Evolutionary conservation across 805 yeast genomes (phyloP).

Genomic region (Zygosaccharomyces rouxii): DNA sequence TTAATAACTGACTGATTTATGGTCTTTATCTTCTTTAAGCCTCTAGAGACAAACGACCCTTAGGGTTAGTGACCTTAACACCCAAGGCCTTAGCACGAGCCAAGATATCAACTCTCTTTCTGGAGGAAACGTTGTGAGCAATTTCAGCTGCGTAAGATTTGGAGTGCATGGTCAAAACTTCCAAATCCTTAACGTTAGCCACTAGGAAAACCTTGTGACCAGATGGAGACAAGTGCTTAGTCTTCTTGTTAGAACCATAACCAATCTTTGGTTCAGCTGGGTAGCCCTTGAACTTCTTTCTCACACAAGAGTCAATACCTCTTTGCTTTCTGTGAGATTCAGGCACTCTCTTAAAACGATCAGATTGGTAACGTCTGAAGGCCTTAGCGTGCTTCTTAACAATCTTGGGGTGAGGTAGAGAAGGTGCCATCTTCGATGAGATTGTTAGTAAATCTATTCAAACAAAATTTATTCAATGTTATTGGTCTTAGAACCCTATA

Average conservation of each 20-base stretch:
- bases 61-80: conserved; percentile 98
- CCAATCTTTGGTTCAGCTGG: conserved; percentile 99
- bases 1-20: conserved; percentile 1
- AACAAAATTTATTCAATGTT: not conserved
- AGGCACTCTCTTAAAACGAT: conserved; percentile 96
- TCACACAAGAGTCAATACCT: conserved; percentile 99
- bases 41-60: conserved; percentile 97
- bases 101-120: conserved; percentile 94
- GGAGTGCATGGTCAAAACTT: conserved; percentile 93
- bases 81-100: conserved; percentile 98
- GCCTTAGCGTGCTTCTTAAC: conserved; percentile 98
- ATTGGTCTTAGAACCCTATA: not conserved
- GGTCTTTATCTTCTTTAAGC: conserved; percentile 52
- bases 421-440: conserved; percentile 77
- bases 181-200: conserved; percentile 89
- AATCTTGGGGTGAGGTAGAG: conserved; percentile 97
- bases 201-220: conserved; percentile 98
- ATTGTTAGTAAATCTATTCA: conserved; percentile 6
- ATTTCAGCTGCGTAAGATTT: conserved; percentile 99
- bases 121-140: conserved; percentile 97
- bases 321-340: conserved; percentile 99
- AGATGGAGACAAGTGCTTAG: conserved; percentile 91
- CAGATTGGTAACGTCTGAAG: conserved; percentile 99
- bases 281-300: conserved; percentile 99
- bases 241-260: conserved; percentile 99